phyloP scores from a whole-genome alignment of 2,329 filamentous ascomycete species.

The Claviceps sp. region DNA sequence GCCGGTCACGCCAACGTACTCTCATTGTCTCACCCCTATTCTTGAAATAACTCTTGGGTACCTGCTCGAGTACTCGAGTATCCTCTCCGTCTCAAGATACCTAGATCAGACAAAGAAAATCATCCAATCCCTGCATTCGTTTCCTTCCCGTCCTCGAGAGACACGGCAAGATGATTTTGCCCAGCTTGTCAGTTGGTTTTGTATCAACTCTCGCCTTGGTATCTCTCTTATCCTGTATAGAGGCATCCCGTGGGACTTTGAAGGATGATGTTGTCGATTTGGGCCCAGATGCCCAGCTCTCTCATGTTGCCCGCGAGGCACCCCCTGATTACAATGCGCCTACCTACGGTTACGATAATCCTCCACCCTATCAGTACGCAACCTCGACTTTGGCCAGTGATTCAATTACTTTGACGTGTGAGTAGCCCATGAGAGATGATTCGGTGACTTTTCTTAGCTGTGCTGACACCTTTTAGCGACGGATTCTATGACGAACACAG shows the following conservation, averaged over 20 bases:
- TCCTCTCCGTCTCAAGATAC: neutral
- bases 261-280: neutral
- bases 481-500: neutral
- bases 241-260: neutral
- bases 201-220: neutral
- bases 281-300: neutral
- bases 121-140: neutral
- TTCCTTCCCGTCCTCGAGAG: neutral
- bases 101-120: neutral
- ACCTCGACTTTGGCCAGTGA: constrained; percentile 3
- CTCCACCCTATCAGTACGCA: constrained; percentile 10
- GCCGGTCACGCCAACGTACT: neutral
- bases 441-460: neutral
- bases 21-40: neutral
- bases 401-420: constrained; percentile 3
- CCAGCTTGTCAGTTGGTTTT: neutral
- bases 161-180: neutral
- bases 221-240: constrained; percentile 5
- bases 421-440: neutral
- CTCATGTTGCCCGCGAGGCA: constrained; percentile 3
- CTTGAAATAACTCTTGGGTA: constrained; percentile 3
- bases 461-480: neutral
- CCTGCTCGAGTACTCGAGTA: neutral
- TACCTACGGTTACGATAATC: constrained; percentile 8
- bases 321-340: constrained; percentile 9